These are phyloP conservation scores for Nothopassalora personata DNA, from an alignment of 2,329 filamentous ascomycete genomes.

Conservation along the genomic window DNA sequence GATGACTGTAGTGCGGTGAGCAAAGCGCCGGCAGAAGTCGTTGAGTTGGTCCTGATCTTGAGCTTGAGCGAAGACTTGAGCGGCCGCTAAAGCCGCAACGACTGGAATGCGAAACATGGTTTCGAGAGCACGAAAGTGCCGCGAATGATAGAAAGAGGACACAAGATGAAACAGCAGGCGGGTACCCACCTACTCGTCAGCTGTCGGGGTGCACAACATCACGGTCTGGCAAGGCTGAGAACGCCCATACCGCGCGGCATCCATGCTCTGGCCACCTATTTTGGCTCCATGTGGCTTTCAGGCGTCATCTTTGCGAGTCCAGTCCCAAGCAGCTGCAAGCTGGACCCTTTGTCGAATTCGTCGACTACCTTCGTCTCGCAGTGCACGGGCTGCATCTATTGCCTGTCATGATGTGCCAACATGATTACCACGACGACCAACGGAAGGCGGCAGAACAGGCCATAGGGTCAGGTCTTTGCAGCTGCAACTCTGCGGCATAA, in stretches of 20 bases:
- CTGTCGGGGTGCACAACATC: not conserved
- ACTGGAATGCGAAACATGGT: not conserved
- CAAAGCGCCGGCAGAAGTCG: constrained; percentile 47
- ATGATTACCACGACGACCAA: too few relatives aligned
- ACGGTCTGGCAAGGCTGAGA: not conserved
- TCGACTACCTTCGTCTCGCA: too few relatives aligned
- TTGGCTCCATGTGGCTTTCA: not conserved
- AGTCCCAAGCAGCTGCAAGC: not conserved
- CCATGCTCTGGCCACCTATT: not conserved
- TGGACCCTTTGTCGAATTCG: not conserved
- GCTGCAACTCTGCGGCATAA: not conserved
- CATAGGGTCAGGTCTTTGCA: not conserved
- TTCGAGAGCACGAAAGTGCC: not conserved
- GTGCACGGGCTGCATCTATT: too few relatives aligned
- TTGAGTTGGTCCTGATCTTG: constrained; percentile 46
- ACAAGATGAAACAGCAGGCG: not conserved
- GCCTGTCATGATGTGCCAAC: too few relatives aligned
- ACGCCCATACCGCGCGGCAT: not conserved
- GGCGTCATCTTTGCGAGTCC: not conserved
- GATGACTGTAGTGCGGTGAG: constrained; percentile 57
- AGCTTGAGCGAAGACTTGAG: not conserved
- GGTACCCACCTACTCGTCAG: not conserved
- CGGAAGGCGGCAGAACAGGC: too few relatives aligned
- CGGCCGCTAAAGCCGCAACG: not conserved
- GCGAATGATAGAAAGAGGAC: not conserved